Conservation (phyloP, 2,329 filamentous ascomycete genomes). For the Colletotrichum echinochloae region DNA sequence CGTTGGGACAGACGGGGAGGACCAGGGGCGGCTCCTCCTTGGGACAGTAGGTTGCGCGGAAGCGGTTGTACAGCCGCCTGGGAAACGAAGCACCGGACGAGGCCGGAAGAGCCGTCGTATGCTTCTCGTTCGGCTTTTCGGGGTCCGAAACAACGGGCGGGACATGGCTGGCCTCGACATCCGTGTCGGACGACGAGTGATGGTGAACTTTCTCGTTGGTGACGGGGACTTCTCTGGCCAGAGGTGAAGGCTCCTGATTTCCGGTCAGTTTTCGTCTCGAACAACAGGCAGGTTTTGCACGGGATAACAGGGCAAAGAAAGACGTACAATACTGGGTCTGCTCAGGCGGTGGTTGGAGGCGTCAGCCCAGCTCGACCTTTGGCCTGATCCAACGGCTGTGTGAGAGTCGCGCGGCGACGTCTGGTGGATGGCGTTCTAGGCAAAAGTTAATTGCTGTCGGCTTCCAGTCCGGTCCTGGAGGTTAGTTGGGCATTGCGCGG, state of each 20-base stretch:
- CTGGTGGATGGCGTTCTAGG: conserved; percentile 31
- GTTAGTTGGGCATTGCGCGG: not conserved
- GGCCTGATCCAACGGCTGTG: conserved; percentile 4
- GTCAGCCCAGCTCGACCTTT: conserved; percentile 28
- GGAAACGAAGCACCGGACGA: conserved; percentile 35
- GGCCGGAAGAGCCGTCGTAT: conserved; percentile 26
- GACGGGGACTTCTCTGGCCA: conserved; percentile 33
- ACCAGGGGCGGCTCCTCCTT: conserved; percentile 49
- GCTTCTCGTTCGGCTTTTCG: conserved; percentile 37
- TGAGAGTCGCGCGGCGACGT: conserved; percentile 9
- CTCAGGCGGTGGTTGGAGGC: conserved; percentile 38
- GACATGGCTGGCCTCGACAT: conserved; percentile 30
- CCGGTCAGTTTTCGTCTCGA: not conserved
- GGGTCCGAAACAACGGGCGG: conserved; percentile 30
- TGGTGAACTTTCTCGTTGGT: conserved; percentile 34
- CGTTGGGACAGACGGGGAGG: conserved; percentile 52
- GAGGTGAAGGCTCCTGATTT: conserved; percentile 36
- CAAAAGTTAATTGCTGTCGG: conserved; percentile 2
- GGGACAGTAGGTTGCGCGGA: conserved; percentile 50
- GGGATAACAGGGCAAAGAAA: no score
- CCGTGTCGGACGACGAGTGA: conserved; percentile 31
- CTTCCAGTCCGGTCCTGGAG: not conserved
- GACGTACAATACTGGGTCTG: conserved; percentile 39
- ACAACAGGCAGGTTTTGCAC: no score
- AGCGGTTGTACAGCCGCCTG: conserved; percentile 44